Conservation (phyloP, 1,284 basidiomycete species). For the Coniophora puteana region DNA sequence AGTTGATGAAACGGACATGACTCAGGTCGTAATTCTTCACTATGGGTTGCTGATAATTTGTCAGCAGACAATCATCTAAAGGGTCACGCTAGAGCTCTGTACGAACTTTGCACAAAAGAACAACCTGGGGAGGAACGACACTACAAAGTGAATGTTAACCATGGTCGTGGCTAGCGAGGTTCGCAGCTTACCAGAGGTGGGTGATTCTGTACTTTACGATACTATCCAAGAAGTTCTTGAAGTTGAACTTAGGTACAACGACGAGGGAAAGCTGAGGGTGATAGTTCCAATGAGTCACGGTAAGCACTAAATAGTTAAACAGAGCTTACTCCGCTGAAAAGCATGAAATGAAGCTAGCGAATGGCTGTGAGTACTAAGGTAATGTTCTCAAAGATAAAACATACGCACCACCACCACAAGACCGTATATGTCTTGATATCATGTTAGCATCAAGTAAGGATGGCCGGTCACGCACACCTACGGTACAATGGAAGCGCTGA, state of each 20-base stretch:
- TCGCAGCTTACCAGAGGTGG: constrained; percentile 41
- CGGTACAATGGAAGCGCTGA: constrained; percentile 33
- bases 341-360: constrained; percentile 33
- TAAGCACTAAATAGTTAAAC: background rate
- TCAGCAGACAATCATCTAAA: constrained; percentile 4
- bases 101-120: constrained; percentile 55
- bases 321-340: constrained; percentile 48
- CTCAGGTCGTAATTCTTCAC: constrained; percentile 52
- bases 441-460: background rate
- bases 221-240: constrained; percentile 48
- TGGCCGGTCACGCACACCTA: constrained; percentile 20
- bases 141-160: constrained; percentile 24
- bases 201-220: constrained; percentile 51
- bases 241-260: constrained; percentile 48
- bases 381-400: too few species aligned
- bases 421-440: constrained; percentile 46
- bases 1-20: constrained; percentile 44
- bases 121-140: constrained; percentile 51
- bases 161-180: constrained; percentile 19
- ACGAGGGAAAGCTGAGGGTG: constrained; percentile 56
- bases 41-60: constrained; percentile 41
- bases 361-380: too few species aligned
- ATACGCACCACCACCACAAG: constrained; percentile 41
- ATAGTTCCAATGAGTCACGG: too few species aligned
- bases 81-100: background rate